phyloP scores from a whole-genome alignment of 2,329 filamentous ascomycete genomes.

The Elsinoe ampelina region DNA sequence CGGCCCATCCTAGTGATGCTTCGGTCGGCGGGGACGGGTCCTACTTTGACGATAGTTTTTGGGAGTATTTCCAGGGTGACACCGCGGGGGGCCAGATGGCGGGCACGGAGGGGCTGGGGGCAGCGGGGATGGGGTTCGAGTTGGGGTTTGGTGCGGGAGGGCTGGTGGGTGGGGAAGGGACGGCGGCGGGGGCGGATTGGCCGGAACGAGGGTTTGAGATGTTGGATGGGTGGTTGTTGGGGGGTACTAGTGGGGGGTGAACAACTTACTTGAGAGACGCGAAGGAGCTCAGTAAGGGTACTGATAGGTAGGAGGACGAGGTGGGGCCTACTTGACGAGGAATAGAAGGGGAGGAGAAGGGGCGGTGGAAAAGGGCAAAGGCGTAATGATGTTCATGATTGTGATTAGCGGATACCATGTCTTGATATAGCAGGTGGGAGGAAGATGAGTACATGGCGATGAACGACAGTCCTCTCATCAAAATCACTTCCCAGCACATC shows the following conservation, averaged over 20 bases:
- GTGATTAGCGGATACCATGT: neutral
- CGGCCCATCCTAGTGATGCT: neutral
- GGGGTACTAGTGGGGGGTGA: slow-evolving; percentile 32
- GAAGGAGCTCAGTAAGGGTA: neutral
- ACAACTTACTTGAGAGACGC: neutral
- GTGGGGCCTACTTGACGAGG: too few species aligned
- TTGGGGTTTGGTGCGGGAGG: slow-evolving; percentile 43
- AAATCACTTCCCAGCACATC: neutral
- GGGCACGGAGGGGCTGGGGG: slow-evolving; percentile 32
- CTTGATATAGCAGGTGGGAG: neutral
- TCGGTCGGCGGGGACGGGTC: slow-evolving; percentile 5
- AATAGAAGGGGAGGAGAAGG: neutral
- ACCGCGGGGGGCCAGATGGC: slow-evolving; percentile 18
- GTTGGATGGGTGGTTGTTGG: slow-evolving; percentile 67
- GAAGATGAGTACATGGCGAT: neutral
- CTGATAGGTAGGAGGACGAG: neutral
- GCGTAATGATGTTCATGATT: neutral
- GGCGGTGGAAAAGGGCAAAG: neutral
- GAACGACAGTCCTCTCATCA: neutral
- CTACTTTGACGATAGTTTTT: slow-evolving; percentile 44
- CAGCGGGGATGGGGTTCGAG: slow-evolving; percentile 48
- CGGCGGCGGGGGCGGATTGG: slow-evolving; percentile 44
- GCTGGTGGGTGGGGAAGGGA: slow-evolving; percentile 25
- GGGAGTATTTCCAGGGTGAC: slow-evolving; percentile 36
- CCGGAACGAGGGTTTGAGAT: slow-evolving; percentile 39